These are phyloP conservation scores for Termitomyces sp. DNA, from an alignment of 768 basidiomycete genomes.

Conservation along the genomic window DNA sequence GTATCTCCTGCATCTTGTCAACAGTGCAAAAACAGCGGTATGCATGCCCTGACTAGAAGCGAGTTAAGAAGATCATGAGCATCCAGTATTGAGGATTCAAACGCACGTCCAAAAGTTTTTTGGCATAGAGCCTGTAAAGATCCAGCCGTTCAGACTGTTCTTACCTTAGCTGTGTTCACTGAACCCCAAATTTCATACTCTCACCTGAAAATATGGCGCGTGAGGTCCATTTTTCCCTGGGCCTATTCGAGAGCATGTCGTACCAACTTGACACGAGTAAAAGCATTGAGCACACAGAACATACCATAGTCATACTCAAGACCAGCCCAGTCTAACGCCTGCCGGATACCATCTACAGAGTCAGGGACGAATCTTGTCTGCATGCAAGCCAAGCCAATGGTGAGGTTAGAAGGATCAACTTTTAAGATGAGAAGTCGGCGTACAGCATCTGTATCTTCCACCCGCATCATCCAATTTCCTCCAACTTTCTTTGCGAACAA, in stretches of 20 bases:
- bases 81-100: neutral
- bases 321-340: slow-evolving; percentile 84
- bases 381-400: neutral
- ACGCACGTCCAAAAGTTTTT: slow-evolving; percentile 70
- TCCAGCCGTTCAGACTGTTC: slow-evolving; percentile 81
- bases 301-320: slow-evolving; percentile 87
- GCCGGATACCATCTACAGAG: slow-evolving; percentile 75
- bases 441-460: slow-evolving; percentile 95
- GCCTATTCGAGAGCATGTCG: slow-evolving; percentile 36
- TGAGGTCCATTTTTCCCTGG: slow-evolving; percentile 72
- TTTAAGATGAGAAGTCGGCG: slow-evolving; percentile 14
- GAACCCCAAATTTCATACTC: slow-evolving; percentile 4
- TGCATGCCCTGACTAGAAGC: slow-evolving; percentile 69
- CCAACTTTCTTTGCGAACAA: slow-evolving; percentile 73
- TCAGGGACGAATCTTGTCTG: slow-evolving; percentile 80
- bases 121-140: slow-evolving; percentile 70
- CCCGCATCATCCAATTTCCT: slow-evolving; percentile 87
- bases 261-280: neutral
- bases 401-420: no score
- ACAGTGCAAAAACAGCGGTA: slow-evolving; percentile 94
- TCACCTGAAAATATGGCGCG: slow-evolving; percentile 84
- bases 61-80: neutral
- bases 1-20: slow-evolving; percentile 59
- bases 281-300: slow-evolving; percentile 11
- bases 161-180: neutral